Percentiles rank a stretch among this genome's conserved stretches.
Conservation (phyloP, 2,329 filamentous ascomycete species). For the Aspergillus vadensis region DNA sequence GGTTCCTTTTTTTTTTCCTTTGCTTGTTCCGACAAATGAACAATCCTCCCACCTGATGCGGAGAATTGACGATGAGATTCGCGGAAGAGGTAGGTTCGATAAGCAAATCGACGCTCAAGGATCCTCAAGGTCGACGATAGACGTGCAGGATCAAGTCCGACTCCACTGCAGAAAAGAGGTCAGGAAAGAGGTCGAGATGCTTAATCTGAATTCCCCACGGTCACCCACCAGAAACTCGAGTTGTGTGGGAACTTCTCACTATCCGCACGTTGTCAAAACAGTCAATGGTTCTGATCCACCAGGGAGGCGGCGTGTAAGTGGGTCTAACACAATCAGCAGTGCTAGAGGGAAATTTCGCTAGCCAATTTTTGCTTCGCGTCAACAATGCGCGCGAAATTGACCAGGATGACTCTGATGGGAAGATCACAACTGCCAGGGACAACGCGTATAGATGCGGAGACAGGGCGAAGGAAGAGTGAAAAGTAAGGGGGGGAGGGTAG, state of each 20-base stretch:
- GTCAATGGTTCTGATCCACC: slow-evolving; percentile 44
- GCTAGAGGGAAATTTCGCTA: slow-evolving; percentile 25
- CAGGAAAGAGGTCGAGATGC: slow-evolving; percentile 34
- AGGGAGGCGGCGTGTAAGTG: slow-evolving; percentile 42
- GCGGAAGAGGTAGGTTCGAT: slow-evolving; percentile 13
- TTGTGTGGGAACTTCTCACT: slow-evolving; percentile 44
- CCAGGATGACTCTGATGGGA: slow-evolving; percentile 23
- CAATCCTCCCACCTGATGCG: slow-evolving; percentile 13
- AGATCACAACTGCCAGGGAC: slow-evolving; percentile 23
- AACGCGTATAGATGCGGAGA: slow-evolving; percentile 17
- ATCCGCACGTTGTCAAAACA: slow-evolving; percentile 45
- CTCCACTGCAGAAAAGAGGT: slow-evolving; percentile 36
- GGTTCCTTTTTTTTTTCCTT: slow-evolving; percentile 20
- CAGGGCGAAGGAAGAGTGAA: slow-evolving; percentile 13
- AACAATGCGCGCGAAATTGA: slow-evolving; percentile 31
- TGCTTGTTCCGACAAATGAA: slow-evolving; percentile 19
- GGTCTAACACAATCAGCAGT: slow-evolving; percentile 42
- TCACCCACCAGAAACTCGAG: slow-evolving; percentile 41
- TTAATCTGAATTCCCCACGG: slow-evolving; percentile 45
- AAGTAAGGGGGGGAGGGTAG: slow-evolving; percentile 20
- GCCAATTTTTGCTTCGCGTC: slow-evolving; percentile 40
- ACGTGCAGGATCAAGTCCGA: slow-evolving; percentile 29
- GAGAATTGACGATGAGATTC: slow-evolving; percentile 20
- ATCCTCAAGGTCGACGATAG: slow-evolving; percentile 18
- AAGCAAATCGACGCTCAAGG: slow-evolving; percentile 20